Conservation (phyloP, 306 rosid genomes). For the Rubus parviflorus region DNA sequence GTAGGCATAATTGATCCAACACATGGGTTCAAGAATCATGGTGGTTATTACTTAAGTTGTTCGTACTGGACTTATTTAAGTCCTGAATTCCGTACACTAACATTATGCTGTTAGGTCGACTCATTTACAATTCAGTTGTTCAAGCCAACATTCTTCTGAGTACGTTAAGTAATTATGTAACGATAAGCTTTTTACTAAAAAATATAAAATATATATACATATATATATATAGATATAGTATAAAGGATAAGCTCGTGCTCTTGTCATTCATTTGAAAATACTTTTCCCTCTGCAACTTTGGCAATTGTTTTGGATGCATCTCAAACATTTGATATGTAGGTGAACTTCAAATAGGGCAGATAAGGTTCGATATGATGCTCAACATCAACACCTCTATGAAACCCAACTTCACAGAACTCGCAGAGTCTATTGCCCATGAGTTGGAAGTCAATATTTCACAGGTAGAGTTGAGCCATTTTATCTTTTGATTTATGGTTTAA, state of each 20-base stretch:
- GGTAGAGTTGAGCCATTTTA: constrained; percentile 33
- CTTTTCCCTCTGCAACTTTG: constrained; percentile 9
- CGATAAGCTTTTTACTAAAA: too few species aligned
- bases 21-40: neutral
- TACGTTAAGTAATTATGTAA: neutral
- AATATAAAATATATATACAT: neutral
- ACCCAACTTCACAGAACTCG: constrained; percentile 44
- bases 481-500: neutral
- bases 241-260: neutral
- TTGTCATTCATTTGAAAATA: neutral
- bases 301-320: constrained; percentile 16
- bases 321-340: constrained; percentile 26
- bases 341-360: constrained; percentile 40
- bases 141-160: neutral
- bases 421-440: constrained; percentile 42
- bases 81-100: neutral
- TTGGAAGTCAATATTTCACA: constrained; percentile 42
- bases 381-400: constrained; percentile 33
- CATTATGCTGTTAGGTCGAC: constrained; percentile 5
- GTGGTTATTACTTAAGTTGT: neutral
- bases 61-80: neutral
- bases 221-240: neutral
- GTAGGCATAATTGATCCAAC: neutral
- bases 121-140: neutral
- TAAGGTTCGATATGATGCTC: constrained; percentile 45